A percentile compares a stretch with the other conserved stretches of the same genome.
These are phyloP conservation scores for Ceratonia siliqua DNA, from an alignment of 306 rosid genomes.

Conservation along the genomic window DNA sequence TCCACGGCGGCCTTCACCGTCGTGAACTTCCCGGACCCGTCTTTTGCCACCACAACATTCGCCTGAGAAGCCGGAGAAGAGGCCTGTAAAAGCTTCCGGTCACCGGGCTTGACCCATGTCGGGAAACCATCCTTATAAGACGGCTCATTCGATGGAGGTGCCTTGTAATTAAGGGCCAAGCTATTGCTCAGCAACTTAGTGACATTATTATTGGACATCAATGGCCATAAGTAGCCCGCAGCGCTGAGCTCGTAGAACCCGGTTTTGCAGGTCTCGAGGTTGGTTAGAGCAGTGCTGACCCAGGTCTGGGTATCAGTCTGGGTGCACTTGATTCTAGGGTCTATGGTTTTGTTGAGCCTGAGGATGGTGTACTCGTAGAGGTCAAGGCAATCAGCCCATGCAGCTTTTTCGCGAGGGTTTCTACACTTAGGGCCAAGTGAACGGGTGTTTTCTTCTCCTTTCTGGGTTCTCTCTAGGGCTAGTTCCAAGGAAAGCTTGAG, in stretches of 20 bases:
- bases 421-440: constrained; percentile 56
- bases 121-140: constrained; percentile 57
- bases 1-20: constrained; percentile 55
- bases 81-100: constrained; percentile 65
- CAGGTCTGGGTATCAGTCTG: constrained; percentile 61
- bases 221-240: constrained; percentile 38
- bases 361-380: constrained; percentile 56
- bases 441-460: constrained; percentile 34
- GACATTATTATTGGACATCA: constrained; percentile 61
- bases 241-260: constrained; percentile 69
- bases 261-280: constrained; percentile 67
- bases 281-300: constrained; percentile 79
- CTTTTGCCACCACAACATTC: constrained; percentile 66
- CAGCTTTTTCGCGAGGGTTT: constrained; percentile 48
- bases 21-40: constrained; percentile 69
- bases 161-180: constrained; percentile 50
- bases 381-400: constrained; percentile 72
- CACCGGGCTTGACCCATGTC: constrained; percentile 71
- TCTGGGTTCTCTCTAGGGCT: constrained; percentile 53
- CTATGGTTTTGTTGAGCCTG: constrained; percentile 50
- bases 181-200: constrained; percentile 62
- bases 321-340: constrained; percentile 35
- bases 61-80: constrained; percentile 56
- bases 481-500: constrained; percentile 49
- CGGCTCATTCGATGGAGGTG: constrained; percentile 28